Percentiles rank a stretch among this genome's conserved stretches.
phyloP scores from a whole-genome alignment of 2,329 filamentous ascomycete species.

The Diaporthe australafricana region DNA sequence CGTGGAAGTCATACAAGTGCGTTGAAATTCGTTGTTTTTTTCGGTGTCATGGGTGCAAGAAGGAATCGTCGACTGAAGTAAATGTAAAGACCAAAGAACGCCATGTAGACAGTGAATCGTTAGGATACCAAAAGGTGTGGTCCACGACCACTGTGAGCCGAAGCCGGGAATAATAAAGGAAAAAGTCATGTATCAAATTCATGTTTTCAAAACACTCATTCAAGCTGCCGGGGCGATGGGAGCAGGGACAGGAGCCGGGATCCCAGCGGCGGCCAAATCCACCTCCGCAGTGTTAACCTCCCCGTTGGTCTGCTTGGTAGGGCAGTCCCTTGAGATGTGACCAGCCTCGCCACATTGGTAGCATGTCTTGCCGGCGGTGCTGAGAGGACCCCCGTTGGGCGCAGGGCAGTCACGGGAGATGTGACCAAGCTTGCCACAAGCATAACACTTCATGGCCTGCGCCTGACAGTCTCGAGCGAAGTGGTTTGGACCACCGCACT shows the following conservation, averaged over 20 bases:
- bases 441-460: constrained; percentile 98
- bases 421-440: constrained; percentile 94
- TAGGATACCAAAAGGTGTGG: not conserved
- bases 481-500: constrained; percentile 91
- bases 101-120: constrained; percentile 14
- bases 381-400: constrained; percentile 94
- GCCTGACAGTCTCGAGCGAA: constrained; percentile 98
- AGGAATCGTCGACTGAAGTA: constrained; percentile 16
- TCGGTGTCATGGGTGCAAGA: constrained; percentile 6
- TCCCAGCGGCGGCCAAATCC: constrained; percentile 55
- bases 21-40: constrained; percentile 27
- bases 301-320: constrained; percentile 72
- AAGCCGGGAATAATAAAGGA: not conserved
- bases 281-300: constrained; percentile 58
- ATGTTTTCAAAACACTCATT: constrained; percentile 12
- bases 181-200: constrained; percentile 18
- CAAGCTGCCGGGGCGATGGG: constrained; percentile 58
- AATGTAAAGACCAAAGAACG: constrained; percentile 19
- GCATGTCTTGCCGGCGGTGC: constrained; percentile 97
- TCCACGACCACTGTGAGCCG: not conserved
- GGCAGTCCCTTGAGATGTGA: constrained; percentile 96
- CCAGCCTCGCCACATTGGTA: constrained; percentile 97
- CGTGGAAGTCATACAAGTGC: constrained; percentile 14
- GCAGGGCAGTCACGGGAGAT: constrained; percentile 95
- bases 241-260: constrained; percentile 50